Conservation (phyloP, 768 basidiomycete species). For the Tylopilus plumbeoviolaceoides region DNA sequence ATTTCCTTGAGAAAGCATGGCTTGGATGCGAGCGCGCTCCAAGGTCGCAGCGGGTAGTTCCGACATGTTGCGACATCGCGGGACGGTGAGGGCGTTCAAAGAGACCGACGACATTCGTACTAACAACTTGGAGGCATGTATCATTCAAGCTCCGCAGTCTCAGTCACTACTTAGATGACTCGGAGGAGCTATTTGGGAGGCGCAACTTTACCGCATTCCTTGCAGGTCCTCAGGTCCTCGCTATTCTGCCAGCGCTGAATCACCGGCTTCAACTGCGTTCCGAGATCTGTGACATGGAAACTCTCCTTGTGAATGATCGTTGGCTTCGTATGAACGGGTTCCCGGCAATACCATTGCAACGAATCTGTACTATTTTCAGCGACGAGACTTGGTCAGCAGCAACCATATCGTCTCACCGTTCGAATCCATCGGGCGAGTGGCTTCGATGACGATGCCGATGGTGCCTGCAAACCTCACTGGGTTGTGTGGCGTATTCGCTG, state of each 20-base stretch:
- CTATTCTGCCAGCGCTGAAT: slow-evolving; percentile 80
- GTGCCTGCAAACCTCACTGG: slow-evolving; percentile 90
- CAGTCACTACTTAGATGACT: too few relatives aligned
- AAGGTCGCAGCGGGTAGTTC: slow-evolving; percentile 39
- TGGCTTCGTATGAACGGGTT: slow-evolving; percentile 53
- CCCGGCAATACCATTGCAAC: slow-evolving; percentile 88
- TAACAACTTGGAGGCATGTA: not conserved
- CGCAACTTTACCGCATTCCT: slow-evolving; percentile 62
- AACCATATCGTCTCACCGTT: slow-evolving; percentile 49
- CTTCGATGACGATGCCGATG: slow-evolving; percentile 88
- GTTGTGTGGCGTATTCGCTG: slow-evolving; percentile 95
- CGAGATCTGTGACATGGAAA: slow-evolving; percentile 88
- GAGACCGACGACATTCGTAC: not conserved
- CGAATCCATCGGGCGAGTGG: slow-evolving; percentile 69
- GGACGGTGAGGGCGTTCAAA: slow-evolving; percentile 15
- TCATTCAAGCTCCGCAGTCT: slow-evolving; percentile 17
- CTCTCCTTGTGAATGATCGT: slow-evolving; percentile 79
- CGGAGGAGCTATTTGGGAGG: slow-evolving; percentile 43
- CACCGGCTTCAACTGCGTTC: slow-evolving; percentile 88
- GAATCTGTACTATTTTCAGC: slow-evolving; percentile 53
- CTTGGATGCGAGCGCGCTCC: slow-evolving; percentile 35
- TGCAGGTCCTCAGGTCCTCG: slow-evolving; percentile 63
- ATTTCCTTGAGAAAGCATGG: slow-evolving; percentile 9
- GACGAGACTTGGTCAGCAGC: not conserved
- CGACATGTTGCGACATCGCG: slow-evolving; percentile 41